A percentile compares a stretch with the other conserved stretches of the same genome.
phyloP scores from a whole-genome alignment of 2,329 filamentous ascomycete species.

The Phyllosticta citribraziliensis region DNA sequence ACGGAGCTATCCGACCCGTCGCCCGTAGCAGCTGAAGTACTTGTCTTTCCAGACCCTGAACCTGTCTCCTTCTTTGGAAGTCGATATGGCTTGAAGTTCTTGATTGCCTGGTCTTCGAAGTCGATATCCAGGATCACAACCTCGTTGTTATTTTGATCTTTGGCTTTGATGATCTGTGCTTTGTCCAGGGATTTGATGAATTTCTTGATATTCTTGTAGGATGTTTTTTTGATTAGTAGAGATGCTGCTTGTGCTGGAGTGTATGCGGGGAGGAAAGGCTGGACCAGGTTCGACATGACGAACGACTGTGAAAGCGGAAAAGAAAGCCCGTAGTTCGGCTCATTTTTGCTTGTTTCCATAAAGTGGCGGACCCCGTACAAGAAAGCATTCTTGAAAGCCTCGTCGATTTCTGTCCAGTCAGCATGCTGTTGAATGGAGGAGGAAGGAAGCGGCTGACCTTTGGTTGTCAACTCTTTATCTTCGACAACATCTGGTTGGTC shows the following conservation, averaged over 20 bases:
- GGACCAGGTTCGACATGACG: conserved; percentile 53
- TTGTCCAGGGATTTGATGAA: conserved; percentile 62
- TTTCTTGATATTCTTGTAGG: conserved; percentile 60
- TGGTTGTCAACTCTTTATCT: conserved; percentile 45
- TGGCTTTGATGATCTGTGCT: conserved; percentile 50
- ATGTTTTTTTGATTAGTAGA: conserved; percentile 60
- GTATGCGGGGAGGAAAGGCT: conserved; percentile 55
- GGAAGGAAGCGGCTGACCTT: conserved; percentile 32
- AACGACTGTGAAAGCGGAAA: conserved; percentile 55
- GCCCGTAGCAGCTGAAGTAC: conserved; percentile 5
- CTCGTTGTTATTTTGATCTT: conserved; percentile 55
- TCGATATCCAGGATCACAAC: conserved; percentile 56
- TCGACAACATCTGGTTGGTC: conserved; percentile 25
- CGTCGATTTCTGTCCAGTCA: conserved; percentile 49
- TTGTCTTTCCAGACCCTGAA: conserved; percentile 15
- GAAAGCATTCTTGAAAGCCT: conserved; percentile 55
- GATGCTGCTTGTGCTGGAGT: conserved; percentile 45
- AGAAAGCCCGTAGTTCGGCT: conserved; percentile 45
- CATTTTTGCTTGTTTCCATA: conserved; percentile 44
- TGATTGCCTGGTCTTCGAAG: conserved; percentile 46
- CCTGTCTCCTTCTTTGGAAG: conserved; percentile 48
- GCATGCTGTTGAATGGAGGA: background rate
- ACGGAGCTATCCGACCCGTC: conserved; percentile 30
- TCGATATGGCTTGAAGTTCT: conserved; percentile 51
- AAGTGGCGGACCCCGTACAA: conserved; percentile 52